Conservation (phyloP, 345 rosid species). For the Corymbia maculata region DNA sequence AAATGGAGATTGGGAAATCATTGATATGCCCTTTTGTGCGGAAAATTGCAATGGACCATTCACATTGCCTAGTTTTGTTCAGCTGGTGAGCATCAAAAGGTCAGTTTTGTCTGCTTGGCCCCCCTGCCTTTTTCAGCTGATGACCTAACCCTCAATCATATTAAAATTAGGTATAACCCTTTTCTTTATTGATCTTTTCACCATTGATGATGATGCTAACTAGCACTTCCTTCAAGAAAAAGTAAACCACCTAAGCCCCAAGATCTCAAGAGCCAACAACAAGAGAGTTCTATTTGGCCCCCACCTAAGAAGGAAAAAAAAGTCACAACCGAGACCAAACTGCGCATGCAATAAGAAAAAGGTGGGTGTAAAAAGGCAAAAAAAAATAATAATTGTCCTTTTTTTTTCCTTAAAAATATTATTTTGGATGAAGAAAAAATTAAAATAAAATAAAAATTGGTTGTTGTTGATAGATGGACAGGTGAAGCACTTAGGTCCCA, state of each 20-base stretch:
- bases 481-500: not conserved
- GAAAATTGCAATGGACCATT: not conserved
- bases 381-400: not conserved
- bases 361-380: not conserved
- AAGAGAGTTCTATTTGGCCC: not conserved
- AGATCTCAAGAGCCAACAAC: not conserved
- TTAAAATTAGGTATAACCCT: not conserved
- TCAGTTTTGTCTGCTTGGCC: not conserved
- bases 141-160: not conserved
- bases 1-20: not conserved
- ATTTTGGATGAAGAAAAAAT: not conserved
- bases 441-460: not conserved
- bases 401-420: not conserved
- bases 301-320: not conserved
- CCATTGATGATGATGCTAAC: not conserved
- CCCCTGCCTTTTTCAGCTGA: not conserved
- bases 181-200: not conserved
- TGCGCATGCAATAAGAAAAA: not conserved
- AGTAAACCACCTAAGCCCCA: not conserved
- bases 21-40: accelerated
- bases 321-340: not conserved
- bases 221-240: not conserved
- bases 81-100: not conserved
- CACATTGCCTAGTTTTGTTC: not conserved
- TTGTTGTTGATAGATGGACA: not conserved